Conservation (phyloP, 1,284 basidiomycete genomes). For the Rhodotorula sp. region DNA sequence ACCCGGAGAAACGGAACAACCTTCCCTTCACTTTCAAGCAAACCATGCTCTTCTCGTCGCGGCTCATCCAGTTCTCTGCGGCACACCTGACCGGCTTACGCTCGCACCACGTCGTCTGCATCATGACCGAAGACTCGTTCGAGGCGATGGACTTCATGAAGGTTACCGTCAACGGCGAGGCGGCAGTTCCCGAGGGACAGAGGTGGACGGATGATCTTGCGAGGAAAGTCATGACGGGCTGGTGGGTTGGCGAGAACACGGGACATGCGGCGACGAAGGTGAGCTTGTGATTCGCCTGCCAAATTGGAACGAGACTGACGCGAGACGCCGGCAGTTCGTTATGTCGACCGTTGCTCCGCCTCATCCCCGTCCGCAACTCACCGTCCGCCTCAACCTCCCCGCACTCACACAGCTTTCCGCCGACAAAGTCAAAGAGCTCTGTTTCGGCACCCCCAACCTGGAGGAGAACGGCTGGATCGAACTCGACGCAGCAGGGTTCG, state of each 20-base stretch:
- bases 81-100: constrained; percentile 20
- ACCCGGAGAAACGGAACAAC: neutral
- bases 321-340: constrained; percentile 21
- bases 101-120: constrained; percentile 15
- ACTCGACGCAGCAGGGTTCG: constrained; percentile 5
- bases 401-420: neutral
- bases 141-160: constrained; percentile 19
- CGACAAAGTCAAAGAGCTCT: neutral
- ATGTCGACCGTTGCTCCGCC: neutral
- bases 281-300: neutral
- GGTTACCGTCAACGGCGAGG: constrained; percentile 5
- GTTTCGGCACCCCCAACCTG: neutral
- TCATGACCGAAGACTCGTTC: constrained; percentile 6
- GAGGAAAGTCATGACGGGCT: constrained; percentile 18
- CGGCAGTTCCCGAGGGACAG: neutral
- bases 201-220: constrained; percentile 15
- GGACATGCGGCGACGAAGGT: constrained; percentile 23
- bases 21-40: constrained; percentile 28
- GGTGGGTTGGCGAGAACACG: constrained; percentile 33
- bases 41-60: constrained; percentile 30
- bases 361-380: neutral
- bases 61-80: constrained; percentile 27
- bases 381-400: constrained; percentile 26
- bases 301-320: no score
- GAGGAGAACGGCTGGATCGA: constrained; percentile 19